Evolutionary conservation across 1,284 basidiomycete species (phyloP).

Genomic region (Marasmius oreades): DNA sequence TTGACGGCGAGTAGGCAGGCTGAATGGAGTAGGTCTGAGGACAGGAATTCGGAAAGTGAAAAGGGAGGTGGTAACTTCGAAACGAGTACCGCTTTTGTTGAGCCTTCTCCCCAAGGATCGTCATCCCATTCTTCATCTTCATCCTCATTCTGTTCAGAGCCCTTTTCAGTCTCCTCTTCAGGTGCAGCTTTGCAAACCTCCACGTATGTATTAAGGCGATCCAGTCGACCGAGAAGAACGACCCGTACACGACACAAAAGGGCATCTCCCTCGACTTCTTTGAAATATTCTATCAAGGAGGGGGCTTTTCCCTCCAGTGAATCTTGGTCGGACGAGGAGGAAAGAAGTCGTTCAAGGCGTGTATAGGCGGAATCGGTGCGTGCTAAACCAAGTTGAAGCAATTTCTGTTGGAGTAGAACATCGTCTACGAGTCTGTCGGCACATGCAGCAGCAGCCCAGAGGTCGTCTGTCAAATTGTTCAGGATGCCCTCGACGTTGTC

Average conservation of each 20-base stretch:
- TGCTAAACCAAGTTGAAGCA: constrained; percentile 60
- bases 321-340: constrained; percentile 17
- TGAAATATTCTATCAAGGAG: constrained; percentile 42
- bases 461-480: constrained; percentile 53
- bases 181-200: constrained; percentile 49
- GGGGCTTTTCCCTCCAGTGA: constrained; percentile 33
- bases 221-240: constrained; percentile 57
- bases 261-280: constrained; percentile 50
- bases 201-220: constrained; percentile 64
- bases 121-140: constrained; percentile 75
- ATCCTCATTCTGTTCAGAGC: constrained; percentile 26
- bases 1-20: constrained; percentile 66
- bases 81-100: constrained; percentile 24
- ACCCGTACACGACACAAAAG: constrained; percentile 61
- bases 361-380: constrained; percentile 48
- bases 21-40: constrained; percentile 50
- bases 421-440: constrained; percentile 64
- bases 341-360: constrained; percentile 37
- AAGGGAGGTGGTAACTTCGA: constrained; percentile 36
- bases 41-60: constrained; percentile 62
- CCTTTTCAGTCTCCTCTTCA: constrained; percentile 21
- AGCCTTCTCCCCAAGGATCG: constrained; percentile 71
- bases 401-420: constrained; percentile 46
- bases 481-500: constrained; percentile 48
- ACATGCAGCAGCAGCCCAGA: constrained; percentile 73